Conservation (phyloP, 2,329 filamentous ascomycete species). For the Fusarium sp. region DNA sequence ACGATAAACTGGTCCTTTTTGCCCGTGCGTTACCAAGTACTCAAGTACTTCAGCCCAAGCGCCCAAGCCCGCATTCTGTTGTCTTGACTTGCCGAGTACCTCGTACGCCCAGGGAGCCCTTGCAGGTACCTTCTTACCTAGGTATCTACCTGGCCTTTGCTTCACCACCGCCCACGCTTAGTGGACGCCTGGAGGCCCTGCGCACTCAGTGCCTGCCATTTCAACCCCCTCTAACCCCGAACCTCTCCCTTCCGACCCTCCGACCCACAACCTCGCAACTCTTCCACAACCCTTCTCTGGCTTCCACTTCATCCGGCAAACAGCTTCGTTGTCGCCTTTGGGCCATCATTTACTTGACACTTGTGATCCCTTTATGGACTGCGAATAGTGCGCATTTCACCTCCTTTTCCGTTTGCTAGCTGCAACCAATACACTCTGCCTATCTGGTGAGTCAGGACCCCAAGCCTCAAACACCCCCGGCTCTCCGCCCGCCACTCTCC, state of each 20-base stretch:
- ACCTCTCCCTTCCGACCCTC: constrained; percentile 43
- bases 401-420: constrained; percentile 3
- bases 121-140: constrained; percentile 5
- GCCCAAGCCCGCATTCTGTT: constrained; percentile 27
- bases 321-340: constrained; percentile 22
- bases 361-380: constrained; percentile 43
- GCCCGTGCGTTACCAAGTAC: constrained; percentile 41
- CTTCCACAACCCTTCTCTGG: constrained; percentile 44
- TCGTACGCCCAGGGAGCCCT: neutral
- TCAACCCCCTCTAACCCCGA: constrained; percentile 47
- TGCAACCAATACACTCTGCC: constrained; percentile 34
- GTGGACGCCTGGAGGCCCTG: constrained; percentile 37
- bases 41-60: constrained; percentile 32
- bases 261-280: constrained; percentile 43
- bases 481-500: constrained; percentile 37
- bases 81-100: constrained; percentile 32
- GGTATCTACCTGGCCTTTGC: constrained; percentile 20
- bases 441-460: constrained; percentile 45
- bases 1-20: constrained; percentile 40
- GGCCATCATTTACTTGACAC: constrained; percentile 6
- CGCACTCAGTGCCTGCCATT: constrained; percentile 47
- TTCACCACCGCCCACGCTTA: constrained; percentile 12
- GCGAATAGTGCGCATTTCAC: constrained; percentile 32
- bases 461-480: constrained; percentile 19
- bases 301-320: constrained; percentile 36